Evolutionary conservation across 1,139 yeast genomes (phyloP), one percentile per base, ranked within the genome.

Genomic region (Scheffersomyces insectosa): DNA sequence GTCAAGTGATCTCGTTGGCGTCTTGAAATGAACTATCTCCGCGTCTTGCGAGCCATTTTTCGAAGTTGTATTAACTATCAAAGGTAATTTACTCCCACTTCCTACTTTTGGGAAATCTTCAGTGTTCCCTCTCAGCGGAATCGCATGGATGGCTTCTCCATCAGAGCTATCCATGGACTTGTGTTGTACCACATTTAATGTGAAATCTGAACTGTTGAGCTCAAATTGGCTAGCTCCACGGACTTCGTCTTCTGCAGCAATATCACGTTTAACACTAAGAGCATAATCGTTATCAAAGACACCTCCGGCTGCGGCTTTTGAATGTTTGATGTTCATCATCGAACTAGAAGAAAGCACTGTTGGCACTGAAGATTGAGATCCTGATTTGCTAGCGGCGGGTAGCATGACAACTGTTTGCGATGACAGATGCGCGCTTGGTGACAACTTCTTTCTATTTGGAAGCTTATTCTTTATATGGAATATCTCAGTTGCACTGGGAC

Each of bases 401-500:
- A 23, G 25, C 30, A 12, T 41, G 33, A 25, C 32, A 10, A 12
- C 27, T 35, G 25, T 35, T 31, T 3, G 45, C 25, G 25, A 20
- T 20, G 25, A 35, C 12, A 37, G 38, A 25, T 14, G 20, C 12
- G 34, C 36, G 14, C 36, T 40, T 14, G 31, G n/a, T 6, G 45
- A 12, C 33, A 36, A 28, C 14, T 41, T 42, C n/a, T 43, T 44
- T 28, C 41, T 48, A 14, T 29, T 41, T 7, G 42, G 48, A 15
- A 48, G 28, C 29, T 42, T 48, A 38, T 41, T 46, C 28, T 42
- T 46, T 3, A 41, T 27, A 27, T 16, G 28, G 27, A 37, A 33
- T 3, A 36, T 28, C 30, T 46, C 45, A 13, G 33, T 32, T 8
- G 40, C 37, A 8, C 39, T 43, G 7, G 56, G 55, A 40, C 54